These are phyloP conservation scores for Venturia nashicola DNA, from an alignment of 2,329 filamentous ascomycete species.

Conservation along the genomic window DNA sequence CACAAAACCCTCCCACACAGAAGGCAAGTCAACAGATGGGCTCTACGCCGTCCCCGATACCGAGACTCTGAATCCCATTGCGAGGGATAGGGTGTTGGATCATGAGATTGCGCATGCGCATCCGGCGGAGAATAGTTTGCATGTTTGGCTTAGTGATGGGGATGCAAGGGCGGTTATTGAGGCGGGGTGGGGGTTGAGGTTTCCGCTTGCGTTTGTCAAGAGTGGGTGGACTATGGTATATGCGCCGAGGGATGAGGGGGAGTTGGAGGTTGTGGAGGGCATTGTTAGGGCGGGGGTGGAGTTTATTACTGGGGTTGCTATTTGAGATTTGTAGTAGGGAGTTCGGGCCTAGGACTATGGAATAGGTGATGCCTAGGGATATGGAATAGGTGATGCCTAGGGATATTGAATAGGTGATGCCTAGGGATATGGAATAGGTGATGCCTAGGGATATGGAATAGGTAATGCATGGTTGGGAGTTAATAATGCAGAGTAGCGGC, in stretches of 20 bases:
- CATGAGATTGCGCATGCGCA: slow-evolving; percentile 10
- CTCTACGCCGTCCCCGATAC: not conserved
- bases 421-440: too few species aligned
- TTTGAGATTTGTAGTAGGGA: not conserved
- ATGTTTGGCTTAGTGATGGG: slow-evolving; percentile 5
- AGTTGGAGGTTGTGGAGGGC: slow-evolving; percentile 52
- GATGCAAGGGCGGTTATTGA: slow-evolving; percentile 61
- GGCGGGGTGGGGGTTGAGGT: slow-evolving; percentile 65
- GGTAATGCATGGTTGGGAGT: not conserved
- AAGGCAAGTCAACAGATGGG: slow-evolving; percentile 5
- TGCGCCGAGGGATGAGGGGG: slow-evolving; percentile 56
- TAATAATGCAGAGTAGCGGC: not conserved
- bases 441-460: too few species aligned
- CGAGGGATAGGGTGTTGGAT: slow-evolving; percentile 3
- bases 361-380: not conserved
- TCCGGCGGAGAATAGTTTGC: slow-evolving; percentile 9
- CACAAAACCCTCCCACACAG: slow-evolving; percentile 1
- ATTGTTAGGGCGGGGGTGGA: slow-evolving; percentile 67
- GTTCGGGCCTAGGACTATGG: too few species aligned
- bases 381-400: not conserved
- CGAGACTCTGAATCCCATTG: slow-evolving; percentile 2
- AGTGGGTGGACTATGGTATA: slow-evolving; percentile 71
- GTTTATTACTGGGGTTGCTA: slow-evolving; percentile 35
- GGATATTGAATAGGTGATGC: too few species aligned
- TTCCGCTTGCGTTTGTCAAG: slow-evolving; percentile 59